phyloP scores from a whole-genome alignment of 2,329 filamentous ascomycete species.

The Fusarium haematococcum region DNA sequence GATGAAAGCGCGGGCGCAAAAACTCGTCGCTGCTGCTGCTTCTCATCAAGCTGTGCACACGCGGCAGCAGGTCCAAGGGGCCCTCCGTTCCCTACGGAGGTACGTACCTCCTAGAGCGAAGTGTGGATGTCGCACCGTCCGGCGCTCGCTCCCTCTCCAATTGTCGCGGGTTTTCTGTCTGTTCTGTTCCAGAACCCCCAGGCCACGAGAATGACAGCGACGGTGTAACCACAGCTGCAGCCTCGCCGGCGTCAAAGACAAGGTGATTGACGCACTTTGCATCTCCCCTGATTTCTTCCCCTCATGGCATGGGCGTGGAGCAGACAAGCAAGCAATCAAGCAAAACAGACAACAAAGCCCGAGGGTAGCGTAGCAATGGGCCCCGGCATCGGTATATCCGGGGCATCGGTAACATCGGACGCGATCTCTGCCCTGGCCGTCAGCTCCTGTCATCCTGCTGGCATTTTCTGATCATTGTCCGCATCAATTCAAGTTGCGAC shows the following conservation, averaged over 20 bases:
- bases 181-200: slow-evolving; percentile 1
- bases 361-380: neutral
- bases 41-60: slow-evolving; percentile 2
- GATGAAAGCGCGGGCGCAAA: slow-evolving; percentile 21
- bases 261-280: neutral
- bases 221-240: slow-evolving; percentile 19
- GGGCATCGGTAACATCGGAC: slow-evolving; percentile 31
- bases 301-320: neutral
- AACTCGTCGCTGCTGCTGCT: slow-evolving; percentile 2
- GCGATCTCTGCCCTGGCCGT: neutral
- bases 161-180: slow-evolving; percentile 24
- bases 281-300: neutral
- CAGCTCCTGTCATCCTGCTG: neutral
- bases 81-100: slow-evolving; percentile 1
- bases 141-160: slow-evolving; percentile 17
- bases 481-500: neutral
- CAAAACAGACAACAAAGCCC: neutral
- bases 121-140: slow-evolving; percentile 13
- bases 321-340: neutral
- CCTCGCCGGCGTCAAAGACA: slow-evolving; percentile 5
- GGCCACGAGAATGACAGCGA: neutral
- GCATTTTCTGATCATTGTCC: neutral
- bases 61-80: neutral
- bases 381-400: slow-evolving; percentile 29
- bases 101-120: slow-evolving; percentile 22